Conservation (phyloP, 2,329 filamentous ascomycete genomes). For the Canariomyces notabilis region DNA sequence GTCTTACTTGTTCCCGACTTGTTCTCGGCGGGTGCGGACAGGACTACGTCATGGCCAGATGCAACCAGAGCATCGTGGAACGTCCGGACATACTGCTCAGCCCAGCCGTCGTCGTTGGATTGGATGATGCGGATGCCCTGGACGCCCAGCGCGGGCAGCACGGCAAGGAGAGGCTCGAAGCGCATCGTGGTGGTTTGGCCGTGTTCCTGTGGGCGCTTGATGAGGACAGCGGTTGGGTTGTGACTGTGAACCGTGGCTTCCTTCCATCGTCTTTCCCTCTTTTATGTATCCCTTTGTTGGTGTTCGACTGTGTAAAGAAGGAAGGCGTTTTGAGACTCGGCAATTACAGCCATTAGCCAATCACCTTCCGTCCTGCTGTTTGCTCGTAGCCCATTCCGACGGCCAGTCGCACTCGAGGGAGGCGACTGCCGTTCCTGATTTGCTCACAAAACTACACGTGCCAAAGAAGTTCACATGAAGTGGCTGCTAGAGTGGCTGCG, state of each 20-base stretch:
- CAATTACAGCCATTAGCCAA: not conserved
- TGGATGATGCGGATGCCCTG: conserved; percentile 51
- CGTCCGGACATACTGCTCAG: conserved; percentile 59
- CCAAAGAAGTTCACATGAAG: no score
- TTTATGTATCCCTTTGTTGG: no score
- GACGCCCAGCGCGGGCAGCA: conserved; percentile 15
- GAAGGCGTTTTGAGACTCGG: no score
- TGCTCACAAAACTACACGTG: not conserved
- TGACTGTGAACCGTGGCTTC: not conserved
- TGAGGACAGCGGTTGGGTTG: not conserved
- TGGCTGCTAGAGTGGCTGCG: not conserved
- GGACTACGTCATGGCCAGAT: conserved; percentile 55
- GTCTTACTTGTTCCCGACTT: conserved; percentile 55
- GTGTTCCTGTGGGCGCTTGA: not conserved
- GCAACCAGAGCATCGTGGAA: conserved; percentile 52
- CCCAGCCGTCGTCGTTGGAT: conserved; percentile 71
- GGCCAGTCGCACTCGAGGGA: not conserved
- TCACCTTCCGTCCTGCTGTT: not conserved
- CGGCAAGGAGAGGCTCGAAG: conserved; percentile 2
- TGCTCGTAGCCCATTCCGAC: not conserved
- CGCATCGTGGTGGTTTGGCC: conserved; percentile 11
- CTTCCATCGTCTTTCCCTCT: no score
- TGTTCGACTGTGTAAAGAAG: no score
- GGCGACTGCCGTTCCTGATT: conserved; percentile 11
- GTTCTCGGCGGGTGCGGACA: conserved; percentile 63